A percentile compares a stretch with the other conserved stretches of the same genome.
Evolutionary conservation across 345 rosid genomes (phyloP).

Genomic region (Sonneratia caseolaris): DNA sequence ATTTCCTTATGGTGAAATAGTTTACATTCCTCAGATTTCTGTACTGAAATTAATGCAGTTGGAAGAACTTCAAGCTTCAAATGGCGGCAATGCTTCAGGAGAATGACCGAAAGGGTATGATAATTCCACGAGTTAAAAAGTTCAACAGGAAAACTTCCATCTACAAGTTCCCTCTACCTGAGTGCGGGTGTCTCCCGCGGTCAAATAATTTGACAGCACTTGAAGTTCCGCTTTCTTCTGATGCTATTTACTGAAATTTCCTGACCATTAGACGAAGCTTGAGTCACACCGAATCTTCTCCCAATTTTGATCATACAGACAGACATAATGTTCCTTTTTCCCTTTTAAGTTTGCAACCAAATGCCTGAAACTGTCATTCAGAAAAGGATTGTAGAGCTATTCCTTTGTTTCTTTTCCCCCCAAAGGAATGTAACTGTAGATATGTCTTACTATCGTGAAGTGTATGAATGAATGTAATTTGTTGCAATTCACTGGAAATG

Average conservation of each 20-base stretch:
- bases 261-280: background rate
- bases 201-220: conserved; percentile 29
- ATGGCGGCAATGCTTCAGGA: conserved; percentile 66
- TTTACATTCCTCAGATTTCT: background rate
- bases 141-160: conserved; percentile 80
- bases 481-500: background rate
- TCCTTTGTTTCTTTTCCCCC: background rate
- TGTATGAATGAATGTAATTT: background rate
- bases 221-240: background rate
- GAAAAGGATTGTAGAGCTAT: background rate
- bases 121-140: conserved; percentile 70
- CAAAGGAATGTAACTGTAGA: background rate
- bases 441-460: background rate
- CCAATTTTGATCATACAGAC: background rate
- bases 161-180: conserved; percentile 80
- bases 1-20: background rate
- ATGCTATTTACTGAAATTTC: background rate
- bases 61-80: conserved; percentile 58
- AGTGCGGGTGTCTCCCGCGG: conserved; percentile 63
- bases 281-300: background rate
- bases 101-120: conserved; percentile 75
- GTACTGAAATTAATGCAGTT: conserved; percentile 38
- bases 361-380: background rate
- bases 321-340: background rate
- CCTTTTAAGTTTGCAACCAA: background rate